Evolutionary conservation across 805 yeast species (phyloP), one percentile per base, ranked within the genome.

Genomic region (Ascoidea rubescens): DNA sequence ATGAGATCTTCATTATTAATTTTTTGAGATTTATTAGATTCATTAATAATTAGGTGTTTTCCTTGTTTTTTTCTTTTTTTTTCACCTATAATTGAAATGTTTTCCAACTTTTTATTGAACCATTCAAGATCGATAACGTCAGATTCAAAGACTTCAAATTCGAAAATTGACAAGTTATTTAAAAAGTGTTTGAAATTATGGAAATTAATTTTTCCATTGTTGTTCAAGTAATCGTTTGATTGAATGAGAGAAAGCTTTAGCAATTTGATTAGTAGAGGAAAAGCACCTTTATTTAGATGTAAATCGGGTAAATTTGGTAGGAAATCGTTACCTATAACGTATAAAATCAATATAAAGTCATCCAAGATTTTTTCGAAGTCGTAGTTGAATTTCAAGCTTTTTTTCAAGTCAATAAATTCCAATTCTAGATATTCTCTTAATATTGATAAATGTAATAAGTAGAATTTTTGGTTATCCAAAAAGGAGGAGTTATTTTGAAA

Each of bases 301-400:
- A 93, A 73, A 66, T 90, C 96, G 0, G 99, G 99, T 59, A 95
- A 76, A 64, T 93, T 87, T 31, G 99, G 99, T 62, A 93, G 75
- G 80, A 93, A 93, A 75, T 93, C 99, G 64, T 93, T 93, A 61
- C 99, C 99, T 60, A 93, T 87, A 55, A 93, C 96, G 63, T 87
- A 90, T 83, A 88, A 79, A 60, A 91, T 84, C 55, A 93, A 72
- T 57, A 93, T 87, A 59, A 91, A 88, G 66, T 93, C 99, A 67
- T 93, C 99, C 57, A 93, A 68, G 31, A 89, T 75, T 57, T 90
- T 75, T 67, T 93, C 99, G 65, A 93, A 90, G 67, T 85, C 80
- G 61, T 84, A 91, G 14, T 67, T 69, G 59, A 88, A 88, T 28
- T 77, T 63, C 49, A 87, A 59, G 50, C 75, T 73, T 56, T 78